A percentile compares a stretch with the other conserved stretches of the same genome.
Evolutionary conservation across 768 basidiomycete genomes (phyloP).

Genomic region (Filobasidium wieringae): DNA sequence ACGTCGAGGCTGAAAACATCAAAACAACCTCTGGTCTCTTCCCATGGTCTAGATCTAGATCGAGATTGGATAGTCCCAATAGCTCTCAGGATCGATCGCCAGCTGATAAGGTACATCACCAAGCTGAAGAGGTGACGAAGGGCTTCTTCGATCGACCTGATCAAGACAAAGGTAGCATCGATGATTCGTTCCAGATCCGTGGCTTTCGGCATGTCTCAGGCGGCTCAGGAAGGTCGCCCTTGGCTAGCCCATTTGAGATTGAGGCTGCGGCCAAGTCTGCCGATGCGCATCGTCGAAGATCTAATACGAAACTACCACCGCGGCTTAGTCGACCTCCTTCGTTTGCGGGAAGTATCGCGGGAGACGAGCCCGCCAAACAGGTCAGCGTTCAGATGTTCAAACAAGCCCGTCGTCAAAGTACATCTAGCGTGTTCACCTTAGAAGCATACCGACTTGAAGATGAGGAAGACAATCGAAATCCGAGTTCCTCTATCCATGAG

Average conservation of each 20-base stretch:
- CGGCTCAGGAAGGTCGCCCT: slow-evolving; percentile 6
- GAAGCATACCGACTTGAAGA: background rate
- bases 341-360: background rate
- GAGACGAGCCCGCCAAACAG: slow-evolving; percentile 2
- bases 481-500: background rate
- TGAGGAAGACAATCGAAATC: background rate
- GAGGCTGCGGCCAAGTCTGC: background rate
- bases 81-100: no score
- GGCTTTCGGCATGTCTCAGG: slow-evolving; percentile 12
- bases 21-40: no score
- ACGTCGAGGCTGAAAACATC: no score
- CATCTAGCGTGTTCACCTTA: background rate
- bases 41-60: no score
- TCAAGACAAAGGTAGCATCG: no score
- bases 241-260: slow-evolving; percentile 2
- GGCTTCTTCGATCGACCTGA: no score
- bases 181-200: slow-evolving; percentile 5
- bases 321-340: slow-evolving; percentile 4
- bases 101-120: no score
- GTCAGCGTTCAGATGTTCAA: slow-evolving; percentile 16
- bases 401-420: slow-evolving; percentile 12
- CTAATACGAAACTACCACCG: background rate
- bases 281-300: background rate
- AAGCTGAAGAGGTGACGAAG: no score
- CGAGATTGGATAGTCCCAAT: no score